Percentiles rank a stretch among this genome's conserved stretches.
phyloP scores from a whole-genome alignment of 2,329 filamentous ascomycete species.

The Verticillium alfalfae region DNA sequence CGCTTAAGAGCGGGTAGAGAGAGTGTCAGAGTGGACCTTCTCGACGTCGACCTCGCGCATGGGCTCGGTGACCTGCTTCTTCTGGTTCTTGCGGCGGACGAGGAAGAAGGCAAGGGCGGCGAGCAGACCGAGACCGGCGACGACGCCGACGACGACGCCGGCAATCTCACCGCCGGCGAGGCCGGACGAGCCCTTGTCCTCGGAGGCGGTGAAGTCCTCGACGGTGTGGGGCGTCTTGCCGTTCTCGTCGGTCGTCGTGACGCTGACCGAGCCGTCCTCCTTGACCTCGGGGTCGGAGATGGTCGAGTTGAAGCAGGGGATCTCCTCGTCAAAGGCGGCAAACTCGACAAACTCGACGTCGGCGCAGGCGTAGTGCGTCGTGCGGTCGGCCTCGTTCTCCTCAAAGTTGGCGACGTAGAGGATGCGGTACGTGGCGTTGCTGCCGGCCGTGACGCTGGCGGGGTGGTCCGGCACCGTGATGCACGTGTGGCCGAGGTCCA shows the following conservation, averaged over 20 bases:
- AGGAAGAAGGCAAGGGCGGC: constrained; percentile 56
- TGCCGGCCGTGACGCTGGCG: constrained; percentile 26
- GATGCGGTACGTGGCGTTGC: constrained; percentile 43
- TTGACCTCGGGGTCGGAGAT: constrained; percentile 17
- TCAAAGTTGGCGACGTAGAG: constrained; percentile 38
- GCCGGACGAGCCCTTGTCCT: constrained; percentile 16
- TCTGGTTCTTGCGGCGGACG: constrained; percentile 24
- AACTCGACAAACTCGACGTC: constrained; percentile 38
- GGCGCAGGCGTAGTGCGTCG: constrained; percentile 44
- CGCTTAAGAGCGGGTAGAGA: constrained; percentile 4
- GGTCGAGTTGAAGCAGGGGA: constrained; percentile 41
- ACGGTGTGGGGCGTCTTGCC: constrained; percentile 11
- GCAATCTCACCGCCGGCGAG: constrained; percentile 68
- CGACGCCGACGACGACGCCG: constrained; percentile 65
- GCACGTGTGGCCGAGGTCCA: constrained; percentile 41
- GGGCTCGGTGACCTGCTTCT: constrained; percentile 5
- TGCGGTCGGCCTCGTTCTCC: constrained; percentile 28
- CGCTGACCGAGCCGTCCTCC: constrained; percentile 9
- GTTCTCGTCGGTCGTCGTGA: constrained; percentile 10
- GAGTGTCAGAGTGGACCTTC: constrained; percentile 10
- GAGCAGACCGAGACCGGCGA: constrained; percentile 57
- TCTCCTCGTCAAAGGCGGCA: constrained; percentile 21
- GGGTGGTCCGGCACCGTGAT: constrained; percentile 29
- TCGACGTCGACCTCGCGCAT: constrained; percentile 14
- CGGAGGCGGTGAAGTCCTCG: constrained; percentile 16